Conservation (phyloP, 2,329 filamentous ascomycete species). For the Ophiocordyceps camponoti-floridani region DNA sequence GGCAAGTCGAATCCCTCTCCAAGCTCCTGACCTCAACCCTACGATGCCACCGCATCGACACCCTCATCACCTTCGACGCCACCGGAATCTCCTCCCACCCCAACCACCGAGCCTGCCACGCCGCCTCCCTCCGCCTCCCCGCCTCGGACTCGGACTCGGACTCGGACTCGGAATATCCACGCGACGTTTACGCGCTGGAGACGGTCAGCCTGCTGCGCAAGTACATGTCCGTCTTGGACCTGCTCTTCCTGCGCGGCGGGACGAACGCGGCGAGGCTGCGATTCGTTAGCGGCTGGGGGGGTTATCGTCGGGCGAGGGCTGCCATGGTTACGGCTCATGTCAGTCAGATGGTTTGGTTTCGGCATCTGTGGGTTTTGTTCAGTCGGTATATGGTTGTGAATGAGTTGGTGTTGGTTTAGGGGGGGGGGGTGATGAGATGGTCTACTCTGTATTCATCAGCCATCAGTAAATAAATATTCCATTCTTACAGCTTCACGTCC, state of each 20-base stretch:
- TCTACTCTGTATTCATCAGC: no score
- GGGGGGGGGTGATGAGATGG: no score
- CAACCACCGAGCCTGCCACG: no score
- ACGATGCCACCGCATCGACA: constrained; percentile 38
- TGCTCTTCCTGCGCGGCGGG: constrained; percentile 58
- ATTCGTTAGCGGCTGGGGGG: constrained; percentile 17
- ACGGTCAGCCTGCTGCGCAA: constrained; percentile 60
- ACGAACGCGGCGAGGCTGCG: constrained; percentile 49
- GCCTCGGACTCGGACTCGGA: no score
- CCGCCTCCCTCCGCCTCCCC: constrained; percentile 67
- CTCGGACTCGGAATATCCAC: no score
- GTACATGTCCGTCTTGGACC: constrained; percentile 62
- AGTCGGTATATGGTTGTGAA: constrained; percentile 95
- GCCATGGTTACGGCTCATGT: constrained; percentile 84
- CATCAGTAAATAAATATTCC: no score
- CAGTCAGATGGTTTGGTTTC: constrained; percentile 98
- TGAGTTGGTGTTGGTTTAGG: constrained; percentile 54
- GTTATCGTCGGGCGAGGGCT: constrained; percentile 41
- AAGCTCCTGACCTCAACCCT: constrained; percentile 35
- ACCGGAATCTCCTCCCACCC: constrained; percentile 71
- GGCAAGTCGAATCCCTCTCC: constrained; percentile 56
- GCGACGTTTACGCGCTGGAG: constrained; percentile 72
- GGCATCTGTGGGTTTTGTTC: constrained; percentile 83
- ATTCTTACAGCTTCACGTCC: no score
- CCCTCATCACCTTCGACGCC: constrained; percentile 80